Conservation (phyloP, 768 basidiomycete species). For the Podaxis rugospora region DNA sequence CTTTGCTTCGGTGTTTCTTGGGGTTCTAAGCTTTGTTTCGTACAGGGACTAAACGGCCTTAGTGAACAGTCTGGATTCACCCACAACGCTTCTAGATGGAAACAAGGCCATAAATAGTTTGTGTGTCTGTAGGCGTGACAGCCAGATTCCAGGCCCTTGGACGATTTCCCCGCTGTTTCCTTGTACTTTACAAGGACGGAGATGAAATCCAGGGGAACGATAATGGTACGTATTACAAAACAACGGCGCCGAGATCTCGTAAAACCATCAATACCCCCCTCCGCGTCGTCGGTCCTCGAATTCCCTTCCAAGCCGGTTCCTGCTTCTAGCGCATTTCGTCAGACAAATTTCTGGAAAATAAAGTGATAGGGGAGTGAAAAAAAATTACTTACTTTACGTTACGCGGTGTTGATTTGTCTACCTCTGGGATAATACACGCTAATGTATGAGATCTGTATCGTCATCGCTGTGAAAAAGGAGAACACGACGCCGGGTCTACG, state of each 20-base stretch:
- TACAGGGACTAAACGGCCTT: too few species aligned
- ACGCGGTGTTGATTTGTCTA: neutral
- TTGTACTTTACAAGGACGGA: neutral
- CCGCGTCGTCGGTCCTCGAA: neutral
- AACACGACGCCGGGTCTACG: too few species aligned
- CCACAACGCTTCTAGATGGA: neutral
- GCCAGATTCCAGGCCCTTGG: neutral
- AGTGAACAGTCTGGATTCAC: neutral
- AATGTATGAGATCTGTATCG: too few species aligned
- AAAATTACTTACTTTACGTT: neutral
- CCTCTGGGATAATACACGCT: too few species aligned
- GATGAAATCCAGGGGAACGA: neutral
- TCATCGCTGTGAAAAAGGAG: too few species aligned
- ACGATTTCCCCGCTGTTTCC: neutral
- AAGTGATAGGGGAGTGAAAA: neutral
- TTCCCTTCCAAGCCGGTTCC: neutral
- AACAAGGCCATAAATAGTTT: neutral
- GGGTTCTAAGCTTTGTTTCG: too few species aligned
- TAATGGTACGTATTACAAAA: neutral
- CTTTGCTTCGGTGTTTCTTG: too few species aligned
- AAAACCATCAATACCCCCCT: neutral
- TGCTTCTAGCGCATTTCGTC: neutral
- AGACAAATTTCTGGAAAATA: neutral
- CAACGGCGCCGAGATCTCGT: neutral
- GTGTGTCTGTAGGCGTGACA: neutral